Evolutionary conservation across 140 eudicot genomes (phyloP).

Genomic region (Senecio squalidus): DNA sequence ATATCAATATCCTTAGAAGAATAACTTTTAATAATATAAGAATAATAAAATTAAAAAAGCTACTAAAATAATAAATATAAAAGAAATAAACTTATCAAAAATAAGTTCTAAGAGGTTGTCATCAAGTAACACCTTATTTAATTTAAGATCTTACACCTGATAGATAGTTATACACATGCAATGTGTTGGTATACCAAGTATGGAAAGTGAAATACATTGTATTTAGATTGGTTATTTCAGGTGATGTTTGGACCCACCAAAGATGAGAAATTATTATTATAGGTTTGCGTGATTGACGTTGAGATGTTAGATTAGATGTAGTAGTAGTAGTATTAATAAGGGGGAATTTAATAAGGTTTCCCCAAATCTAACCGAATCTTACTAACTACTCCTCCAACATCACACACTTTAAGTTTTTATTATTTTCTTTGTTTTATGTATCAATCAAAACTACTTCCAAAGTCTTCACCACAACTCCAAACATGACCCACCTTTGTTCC

Average conservation of each 20-base stretch:
- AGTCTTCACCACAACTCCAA: constrained; percentile 88
- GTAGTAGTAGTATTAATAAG: too few species aligned
- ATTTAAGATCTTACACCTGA: too few species aligned
- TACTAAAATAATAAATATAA: too few species aligned
- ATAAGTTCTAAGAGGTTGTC: too few species aligned
- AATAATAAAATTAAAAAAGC: too few species aligned
- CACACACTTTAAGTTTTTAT: not conserved
- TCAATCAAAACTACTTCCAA: constrained; percentile 42
- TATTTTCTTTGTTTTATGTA: not conserved
- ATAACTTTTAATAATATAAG: too few species aligned
- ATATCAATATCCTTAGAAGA: too few species aligned
- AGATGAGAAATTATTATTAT: constrained; percentile 29
- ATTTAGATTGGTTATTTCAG: constrained; percentile 25
- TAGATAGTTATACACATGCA: not conserved
- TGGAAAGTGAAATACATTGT: constrained; percentile 22
- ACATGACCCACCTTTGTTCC: constrained; percentile 78
- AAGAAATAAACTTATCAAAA: too few species aligned
- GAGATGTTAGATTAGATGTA: too few species aligned
- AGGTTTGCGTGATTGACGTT: constrained; percentile 99
- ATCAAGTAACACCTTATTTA: too few species aligned
- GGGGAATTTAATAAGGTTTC: constrained; percentile 39
- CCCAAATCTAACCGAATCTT: constrained; percentile 82
- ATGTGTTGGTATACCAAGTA: constrained; percentile 6
- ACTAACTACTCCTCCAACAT: constrained; percentile 53
- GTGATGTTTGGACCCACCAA: constrained; percentile 43